Evolutionary conservation across 495 filamentous ascomycete species (phyloP), one percentile per base, ranked within the genome.

Genomic region (Neurospora intermedia): DNA sequence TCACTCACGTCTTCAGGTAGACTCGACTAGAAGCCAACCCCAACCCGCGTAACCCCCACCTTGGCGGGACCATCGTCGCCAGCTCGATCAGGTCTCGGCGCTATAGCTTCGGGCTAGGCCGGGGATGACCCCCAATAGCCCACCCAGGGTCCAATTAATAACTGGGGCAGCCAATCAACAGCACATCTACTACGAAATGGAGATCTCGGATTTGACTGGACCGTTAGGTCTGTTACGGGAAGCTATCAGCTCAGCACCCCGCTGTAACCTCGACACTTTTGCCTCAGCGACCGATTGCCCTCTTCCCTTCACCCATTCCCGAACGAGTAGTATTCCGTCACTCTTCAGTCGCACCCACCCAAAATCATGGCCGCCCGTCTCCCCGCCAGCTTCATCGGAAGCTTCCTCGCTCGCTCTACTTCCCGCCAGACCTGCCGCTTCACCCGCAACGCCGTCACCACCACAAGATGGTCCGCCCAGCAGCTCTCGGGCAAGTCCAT

Each of bases 301-400:
- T 31, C 54, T 7, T 35, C 54, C 16, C 27, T 62, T 66, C 54
- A 66, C 7, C 54, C 54, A 66, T 66, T 27, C 13, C 6, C 54
- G 54, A 66, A 66, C 54, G 54, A 66, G 54, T 66, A 6, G 54
- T 66, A 31, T 62, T 11, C 54, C 15, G 54, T 66, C 54, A 38
- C 27, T 18, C 70, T 48, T 13, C 46, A 35, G 20, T 18, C 43
- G 54, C 27, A 43, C 35, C 27, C n/a, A 46, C n/a, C 16, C 54
- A n/a, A n/a, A n/a, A 73, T 40, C 38, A 77, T 76, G 76, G 69
- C 76, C n/a, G 71, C 59, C 72, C 75, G 39, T 46, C 71, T 77
- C 69, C 59, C 71, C 70, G 15, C 43, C 9, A 23, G 43, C 71
- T 54, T 78, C 48, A 48, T 76, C 45, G 73, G 75, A 42, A 73